Base-by-base conservation (phyloP, 2,329 filamentous ascomycete species). In the Fusarium lateritium region DNA sequence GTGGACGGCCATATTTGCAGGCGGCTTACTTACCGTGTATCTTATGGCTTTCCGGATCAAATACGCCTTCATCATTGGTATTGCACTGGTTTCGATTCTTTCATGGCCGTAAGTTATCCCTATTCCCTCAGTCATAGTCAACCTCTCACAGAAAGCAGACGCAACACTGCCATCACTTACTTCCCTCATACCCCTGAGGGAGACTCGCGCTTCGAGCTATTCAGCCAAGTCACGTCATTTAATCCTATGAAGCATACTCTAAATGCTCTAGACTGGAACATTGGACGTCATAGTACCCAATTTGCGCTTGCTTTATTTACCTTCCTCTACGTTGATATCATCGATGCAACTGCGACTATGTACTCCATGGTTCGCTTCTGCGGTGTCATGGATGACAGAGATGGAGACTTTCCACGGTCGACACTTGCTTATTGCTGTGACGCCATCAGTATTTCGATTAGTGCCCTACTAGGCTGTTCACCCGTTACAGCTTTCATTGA, bases 1-100 rank as follows among this genome's bases (percentile, higher is more conserved):
- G 85, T 95, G 92, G 92, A 84, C 94, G 50, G 92, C 91, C 17
- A 92, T 95, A 69, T 93, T 94, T 81, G 91, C 90, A 68, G 92
- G 92, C 40, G 92, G 92, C 62, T 83, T 94, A 59, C 79, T 95
- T 40, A 94, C 92, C 0, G 88, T 89, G 15, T 83, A 94, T 70
- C 81, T 94, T 40, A 91, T 94, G 88, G 87, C 93, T 80, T 94
- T 93, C 78, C 88, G 91, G 15, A 86, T 95, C 77, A 94, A 94
- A 80, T 92, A 92, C 56, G 92, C 92, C 42, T 92, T 95, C 70
- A 92, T 95, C 66, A 86, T 88, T 31, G 92, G 92, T 11, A 95
- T 95, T 53, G 78, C 92, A 22, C 83, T 95, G 14, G 92, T 94
- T 19, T 92, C 90, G 36, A 91, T 94, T 76, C 92, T 94, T 75